Evolutionary conservation across 805 yeast species (phyloP).

Genomic region (Saccharomycopsis fibuligera): DNA sequence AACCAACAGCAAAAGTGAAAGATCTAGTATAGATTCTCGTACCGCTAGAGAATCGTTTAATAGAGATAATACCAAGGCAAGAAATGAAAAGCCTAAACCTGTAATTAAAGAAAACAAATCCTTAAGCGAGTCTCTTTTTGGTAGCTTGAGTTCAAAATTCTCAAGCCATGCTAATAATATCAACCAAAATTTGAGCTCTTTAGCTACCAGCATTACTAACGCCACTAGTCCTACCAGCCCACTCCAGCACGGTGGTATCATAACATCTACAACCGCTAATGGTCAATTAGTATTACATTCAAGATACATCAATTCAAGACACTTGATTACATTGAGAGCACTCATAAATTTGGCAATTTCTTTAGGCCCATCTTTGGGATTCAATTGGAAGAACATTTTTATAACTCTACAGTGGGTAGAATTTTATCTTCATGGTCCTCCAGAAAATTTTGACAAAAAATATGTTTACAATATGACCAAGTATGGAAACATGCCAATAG

Average conservation of each 20-base stretch:
- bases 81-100: not conserved
- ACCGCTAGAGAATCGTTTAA: not conserved
- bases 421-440: constrained; percentile 59
- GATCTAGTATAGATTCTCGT: constrained; percentile 4
- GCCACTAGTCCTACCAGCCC: constrained; percentile 13
- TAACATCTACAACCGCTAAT: constrained; percentile 19
- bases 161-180: constrained; percentile 15
- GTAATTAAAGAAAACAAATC: constrained; percentile 7
- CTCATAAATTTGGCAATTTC: constrained; percentile 71
- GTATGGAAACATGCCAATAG: constrained; percentile 25
- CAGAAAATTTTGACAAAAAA: constrained; percentile 33
- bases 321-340: constrained; percentile 72
- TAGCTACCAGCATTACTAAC: constrained; percentile 14
- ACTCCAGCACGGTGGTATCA: constrained; percentile 1
- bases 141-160: constrained; percentile 19
- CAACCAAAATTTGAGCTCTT: constrained; percentile 7
- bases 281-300: constrained; percentile 27
- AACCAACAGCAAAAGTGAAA: not conserved
- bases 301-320: constrained; percentile 54
- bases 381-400: constrained; percentile 58
- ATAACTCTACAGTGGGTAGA: constrained; percentile 75
- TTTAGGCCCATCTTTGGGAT: constrained; percentile 64
- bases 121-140: constrained; percentile 19
- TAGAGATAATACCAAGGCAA: not conserved
- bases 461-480: constrained; percentile 19